phyloP scores from a whole-genome alignment of 208 protist species.

The Crithidia brevicula region DNA sequence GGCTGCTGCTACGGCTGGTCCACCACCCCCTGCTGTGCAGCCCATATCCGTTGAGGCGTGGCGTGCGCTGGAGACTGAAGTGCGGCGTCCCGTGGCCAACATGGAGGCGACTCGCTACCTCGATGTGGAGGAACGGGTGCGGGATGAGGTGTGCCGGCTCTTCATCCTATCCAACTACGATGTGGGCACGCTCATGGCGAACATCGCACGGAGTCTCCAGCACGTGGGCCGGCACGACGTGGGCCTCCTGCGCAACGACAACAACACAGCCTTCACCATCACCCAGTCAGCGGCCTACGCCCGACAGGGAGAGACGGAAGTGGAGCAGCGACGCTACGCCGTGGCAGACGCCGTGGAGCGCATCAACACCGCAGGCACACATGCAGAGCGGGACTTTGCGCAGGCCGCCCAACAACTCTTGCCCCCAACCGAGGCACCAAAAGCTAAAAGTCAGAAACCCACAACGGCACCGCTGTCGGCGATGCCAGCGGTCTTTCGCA shows the following conservation, averaged over 20 bases:
- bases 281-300: constrained; percentile 74
- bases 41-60: constrained; percentile 47
- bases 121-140: constrained; percentile 71
- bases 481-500: constrained; percentile 32
- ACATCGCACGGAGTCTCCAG: constrained; percentile 71
- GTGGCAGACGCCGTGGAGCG: constrained; percentile 59
- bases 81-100: constrained; percentile 46
- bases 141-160: constrained; percentile 69
- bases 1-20: constrained; percentile 19
- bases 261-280: constrained; percentile 80
- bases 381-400: constrained; percentile 43
- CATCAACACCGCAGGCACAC: constrained; percentile 53
- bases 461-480: background rate
- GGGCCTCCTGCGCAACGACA: constrained; percentile 78
- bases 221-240: constrained; percentile 84
- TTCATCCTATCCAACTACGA: constrained; percentile 84
- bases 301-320: constrained; percentile 26
- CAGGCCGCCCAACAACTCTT: constrained; percentile 8
- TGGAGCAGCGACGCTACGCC: constrained; percentile 50
- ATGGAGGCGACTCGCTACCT: constrained; percentile 67
- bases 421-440: background rate
- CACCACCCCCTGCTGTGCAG: constrained; percentile 25
- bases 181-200: constrained; percentile 62
- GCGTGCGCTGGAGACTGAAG: constrained; percentile 47
- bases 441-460: background rate